A percentile compares a stretch with the other conserved stretches of the same genome.
These are phyloP conservation scores for Pseudoscleropodium purum DNA, from an alignment of 225 moss, liverwort and hornwort species.

Conservation along the genomic window DNA sequence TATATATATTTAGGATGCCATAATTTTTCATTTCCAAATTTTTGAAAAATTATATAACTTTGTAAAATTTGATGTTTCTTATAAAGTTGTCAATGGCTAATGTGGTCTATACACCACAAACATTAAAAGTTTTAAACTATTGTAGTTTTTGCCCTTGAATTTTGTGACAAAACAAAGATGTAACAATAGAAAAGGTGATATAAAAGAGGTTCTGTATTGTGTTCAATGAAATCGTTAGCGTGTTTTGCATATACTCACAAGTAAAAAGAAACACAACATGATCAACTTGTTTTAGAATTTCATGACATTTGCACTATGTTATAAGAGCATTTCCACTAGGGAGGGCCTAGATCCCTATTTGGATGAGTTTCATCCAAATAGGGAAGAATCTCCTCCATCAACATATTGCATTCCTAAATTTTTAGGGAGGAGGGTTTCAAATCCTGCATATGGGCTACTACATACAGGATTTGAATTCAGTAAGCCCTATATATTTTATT, in stretches of 20 bases:
- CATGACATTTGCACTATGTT: fast-evolving
- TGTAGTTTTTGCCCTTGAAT: neutral
- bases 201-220: neutral
- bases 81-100: neutral
- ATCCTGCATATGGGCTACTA: too few relatives aligned
- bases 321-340: too few relatives aligned
- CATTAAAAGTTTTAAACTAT: neutral
- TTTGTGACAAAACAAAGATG: neutral
- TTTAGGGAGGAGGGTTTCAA: too few relatives aligned
- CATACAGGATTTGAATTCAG: too few relatives aligned
- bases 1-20: neutral
- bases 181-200: neutral
- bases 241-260: neutral
- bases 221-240: neutral
- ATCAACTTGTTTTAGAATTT: fast-evolving
- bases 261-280: neutral
- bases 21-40: neutral
- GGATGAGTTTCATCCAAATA: too few relatives aligned
- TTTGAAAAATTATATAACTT: neutral
- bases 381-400: too few relatives aligned
- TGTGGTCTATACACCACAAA: neutral
- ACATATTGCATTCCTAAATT: too few relatives aligned
- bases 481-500: too few relatives aligned
- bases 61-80: neutral
- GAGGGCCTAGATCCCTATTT: too few relatives aligned